A percentile compares a stretch with the other conserved stretches of the same genome.
Evolutionary conservation across 2,329 filamentous ascomycete species (phyloP).

Genomic region (Raffaelea deltoideospora): DNA sequence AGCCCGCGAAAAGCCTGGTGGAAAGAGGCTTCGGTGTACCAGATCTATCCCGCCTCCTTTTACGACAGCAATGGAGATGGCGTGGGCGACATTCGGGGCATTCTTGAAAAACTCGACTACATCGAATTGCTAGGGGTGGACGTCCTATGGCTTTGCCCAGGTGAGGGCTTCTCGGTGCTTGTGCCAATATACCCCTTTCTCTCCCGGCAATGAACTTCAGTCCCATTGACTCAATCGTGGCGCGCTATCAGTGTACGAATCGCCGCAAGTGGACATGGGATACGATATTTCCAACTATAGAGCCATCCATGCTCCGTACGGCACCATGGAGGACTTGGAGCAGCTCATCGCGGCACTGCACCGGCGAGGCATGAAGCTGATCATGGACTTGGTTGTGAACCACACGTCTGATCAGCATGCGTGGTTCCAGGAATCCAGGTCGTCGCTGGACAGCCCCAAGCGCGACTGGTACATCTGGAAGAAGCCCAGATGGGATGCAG

Average conservation of each 20-base stretch:
- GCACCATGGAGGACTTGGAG: slow-evolving; percentile 49
- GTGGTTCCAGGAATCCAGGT: slow-evolving; percentile 54
- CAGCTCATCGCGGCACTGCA: slow-evolving; percentile 42
- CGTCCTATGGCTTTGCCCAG: slow-evolving; percentile 41
- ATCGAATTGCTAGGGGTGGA: slow-evolving; percentile 44
- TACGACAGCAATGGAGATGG: slow-evolving; percentile 40
- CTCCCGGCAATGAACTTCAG: too few relatives aligned
- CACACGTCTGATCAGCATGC: slow-evolving; percentile 57
- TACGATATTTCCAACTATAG: slow-evolving; percentile 53
- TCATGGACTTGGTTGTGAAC: slow-evolving; percentile 63
- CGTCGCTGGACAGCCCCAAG: slow-evolving; percentile 44
- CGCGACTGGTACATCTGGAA: slow-evolving; percentile 34
- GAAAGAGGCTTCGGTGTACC: slow-evolving; percentile 7
- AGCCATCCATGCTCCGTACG: slow-evolving; percentile 33
- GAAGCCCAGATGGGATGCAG: slow-evolving; percentile 24
- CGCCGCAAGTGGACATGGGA: slow-evolving; percentile 39
- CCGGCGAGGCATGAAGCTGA: slow-evolving; percentile 34
- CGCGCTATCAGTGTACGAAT: slow-evolving; percentile 30
- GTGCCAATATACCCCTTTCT: too few relatives aligned
- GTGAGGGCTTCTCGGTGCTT: too few relatives aligned
- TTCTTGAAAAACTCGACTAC: slow-evolving; percentile 49
- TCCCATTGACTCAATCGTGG: too few relatives aligned
- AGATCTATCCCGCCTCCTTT: slow-evolving; percentile 40
- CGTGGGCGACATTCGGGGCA: slow-evolving; percentile 48
- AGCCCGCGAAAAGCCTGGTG: neutral